These are phyloP conservation scores for Rehmannia glutinosa DNA, from an alignment of 257 asterid species.

Conservation along the genomic window DNA sequence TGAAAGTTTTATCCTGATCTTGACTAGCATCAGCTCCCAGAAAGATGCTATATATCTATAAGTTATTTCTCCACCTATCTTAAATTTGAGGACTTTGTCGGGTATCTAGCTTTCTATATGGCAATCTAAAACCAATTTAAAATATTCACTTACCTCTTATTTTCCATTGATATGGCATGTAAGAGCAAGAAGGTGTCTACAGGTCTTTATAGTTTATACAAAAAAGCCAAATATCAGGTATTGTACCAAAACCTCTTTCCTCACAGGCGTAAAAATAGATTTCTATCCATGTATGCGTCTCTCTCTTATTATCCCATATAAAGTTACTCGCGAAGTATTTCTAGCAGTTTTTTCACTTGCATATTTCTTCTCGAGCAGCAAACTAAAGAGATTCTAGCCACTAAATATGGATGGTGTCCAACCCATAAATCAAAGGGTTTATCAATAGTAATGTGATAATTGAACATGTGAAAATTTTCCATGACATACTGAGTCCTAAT, in stretches of 20 bases:
- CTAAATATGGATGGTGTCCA: too few relatives aligned
- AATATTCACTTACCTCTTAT: not conserved
- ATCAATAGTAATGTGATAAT: not conserved
- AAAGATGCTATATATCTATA: too few relatives aligned
- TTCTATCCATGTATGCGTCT: not conserved
- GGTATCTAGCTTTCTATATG: too few relatives aligned
- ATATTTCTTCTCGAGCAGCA: slow-evolving; percentile 2
- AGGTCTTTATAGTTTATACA: not conserved
- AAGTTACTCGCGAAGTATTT: not conserved
- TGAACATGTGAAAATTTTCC: not conserved
- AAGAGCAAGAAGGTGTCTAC: not conserved
- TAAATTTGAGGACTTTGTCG: too few relatives aligned
- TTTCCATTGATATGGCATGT: not conserved
- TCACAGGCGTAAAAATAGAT: not conserved
- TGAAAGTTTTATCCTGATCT: too few relatives aligned
- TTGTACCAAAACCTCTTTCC: not conserved
- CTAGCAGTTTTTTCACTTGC: not conserved
- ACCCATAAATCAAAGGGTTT: not conserved
- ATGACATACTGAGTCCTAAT: not conserved
- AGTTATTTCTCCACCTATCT: too few relatives aligned
- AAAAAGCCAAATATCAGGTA: not conserved
- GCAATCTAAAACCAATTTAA: not conserved
- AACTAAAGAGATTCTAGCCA: too few relatives aligned
- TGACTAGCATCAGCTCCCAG: too few relatives aligned
- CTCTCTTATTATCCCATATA: not conserved